A percentile compares a stretch with the other conserved stretches of the same genome.
Evolutionary conservation across 495 filamentous ascomycete species (phyloP).

Genomic region (Aspergillus baeticus): DNA sequence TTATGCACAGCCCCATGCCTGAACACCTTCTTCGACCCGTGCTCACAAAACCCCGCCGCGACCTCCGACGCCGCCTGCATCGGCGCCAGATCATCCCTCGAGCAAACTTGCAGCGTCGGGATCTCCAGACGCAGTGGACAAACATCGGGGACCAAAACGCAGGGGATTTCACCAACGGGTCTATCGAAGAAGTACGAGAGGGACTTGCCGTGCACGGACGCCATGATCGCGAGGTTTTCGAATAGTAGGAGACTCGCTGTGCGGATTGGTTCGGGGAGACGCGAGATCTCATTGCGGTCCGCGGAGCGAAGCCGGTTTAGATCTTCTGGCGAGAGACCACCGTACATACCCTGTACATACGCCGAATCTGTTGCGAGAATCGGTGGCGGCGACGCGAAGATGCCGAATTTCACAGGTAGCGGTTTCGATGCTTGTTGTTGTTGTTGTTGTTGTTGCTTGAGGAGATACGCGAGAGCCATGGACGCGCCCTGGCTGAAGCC

Average conservation of each 20-base stretch:
- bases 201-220: background rate
- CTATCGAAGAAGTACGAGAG: slow-evolving; percentile 6
- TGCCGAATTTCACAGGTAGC: slow-evolving; percentile 19
- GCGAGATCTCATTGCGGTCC: background rate
- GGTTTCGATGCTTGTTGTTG: background rate
- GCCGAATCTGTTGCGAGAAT: slow-evolving; percentile 7
- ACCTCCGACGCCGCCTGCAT: background rate
- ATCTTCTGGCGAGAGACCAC: background rate
- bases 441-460: no score
- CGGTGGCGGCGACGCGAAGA: slow-evolving; percentile 15
- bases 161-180: slow-evolving; percentile 4
- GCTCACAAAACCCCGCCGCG: background rate
- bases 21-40: background rate
- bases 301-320: slow-evolving; percentile 5
- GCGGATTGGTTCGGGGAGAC: slow-evolving; percentile 3
- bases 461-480: slow-evolving; percentile 13
- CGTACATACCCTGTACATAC: slow-evolving; percentile 1
- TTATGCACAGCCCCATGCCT: background rate
- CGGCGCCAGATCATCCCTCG: slow-evolving; percentile 10
- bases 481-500: slow-evolving; percentile 22
- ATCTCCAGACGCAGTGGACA: slow-evolving; percentile 15
- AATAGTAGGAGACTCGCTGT: background rate
- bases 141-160: slow-evolving; percentile 1
- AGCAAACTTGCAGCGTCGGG: slow-evolving; percentile 20
- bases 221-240: background rate